Conservation (phyloP, 2,329 filamentous ascomycete species). For the Graphiopsis chlorocephala region DNA sequence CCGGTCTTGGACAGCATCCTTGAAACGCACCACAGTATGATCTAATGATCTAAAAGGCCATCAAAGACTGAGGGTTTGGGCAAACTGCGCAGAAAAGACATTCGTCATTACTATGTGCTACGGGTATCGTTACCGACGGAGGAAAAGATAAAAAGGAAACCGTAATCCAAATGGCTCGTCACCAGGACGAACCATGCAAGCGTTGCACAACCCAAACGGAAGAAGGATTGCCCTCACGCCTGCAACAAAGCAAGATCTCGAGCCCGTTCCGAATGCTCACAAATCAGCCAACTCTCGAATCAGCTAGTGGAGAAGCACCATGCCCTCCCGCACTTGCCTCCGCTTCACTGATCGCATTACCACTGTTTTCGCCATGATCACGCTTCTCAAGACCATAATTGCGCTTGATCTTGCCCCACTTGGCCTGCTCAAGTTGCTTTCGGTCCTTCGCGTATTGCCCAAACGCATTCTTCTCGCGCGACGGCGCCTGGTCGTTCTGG, state of each 20-base stretch:
- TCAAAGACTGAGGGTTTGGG: too few species aligned
- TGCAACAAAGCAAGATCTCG: background rate
- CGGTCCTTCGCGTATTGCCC: slow-evolving; percentile 24
- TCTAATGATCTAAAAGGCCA: background rate
- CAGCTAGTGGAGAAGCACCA: background rate
- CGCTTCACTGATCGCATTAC: background rate
- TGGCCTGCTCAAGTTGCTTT: slow-evolving; percentile 25
- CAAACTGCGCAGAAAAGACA: background rate
- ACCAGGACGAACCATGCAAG: background rate
- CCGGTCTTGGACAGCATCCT: background rate
- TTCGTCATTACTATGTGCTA: slow-evolving; percentile 7
- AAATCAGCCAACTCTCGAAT: background rate
- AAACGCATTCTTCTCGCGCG: slow-evolving; percentile 21
- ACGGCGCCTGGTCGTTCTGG: slow-evolving; percentile 8
- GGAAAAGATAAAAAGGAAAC: background rate
- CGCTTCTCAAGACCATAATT: slow-evolving; percentile 9
- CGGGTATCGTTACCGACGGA: slow-evolving; percentile 8
- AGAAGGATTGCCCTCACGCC: background rate
- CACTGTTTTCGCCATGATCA: background rate
- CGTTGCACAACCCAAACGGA: background rate
- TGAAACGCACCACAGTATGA: background rate
- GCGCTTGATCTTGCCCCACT: slow-evolving; percentile 17
- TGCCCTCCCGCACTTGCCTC: slow-evolving; percentile 11
- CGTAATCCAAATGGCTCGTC: background rate
- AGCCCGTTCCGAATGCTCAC: background rate